These are phyloP conservation scores for Tylopilus sp. DNA, from an alignment of 768 basidiomycete genomes.

Conservation along the genomic window DNA sequence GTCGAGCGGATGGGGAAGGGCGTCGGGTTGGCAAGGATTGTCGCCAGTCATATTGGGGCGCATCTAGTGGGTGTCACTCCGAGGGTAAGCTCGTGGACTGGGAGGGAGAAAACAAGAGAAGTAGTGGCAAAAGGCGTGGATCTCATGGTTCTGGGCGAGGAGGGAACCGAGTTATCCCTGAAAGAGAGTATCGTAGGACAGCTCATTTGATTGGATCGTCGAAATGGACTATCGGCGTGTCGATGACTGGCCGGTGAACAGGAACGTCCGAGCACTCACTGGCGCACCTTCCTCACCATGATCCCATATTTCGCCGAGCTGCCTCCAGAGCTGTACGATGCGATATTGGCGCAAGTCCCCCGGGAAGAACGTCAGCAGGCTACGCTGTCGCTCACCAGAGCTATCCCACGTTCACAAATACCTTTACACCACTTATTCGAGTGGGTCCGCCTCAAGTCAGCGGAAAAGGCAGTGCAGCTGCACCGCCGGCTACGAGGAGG, in stretches of 20 bases:
- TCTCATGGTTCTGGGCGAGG: constrained; percentile 36
- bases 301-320: constrained; percentile 33
- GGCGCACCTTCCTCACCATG: constrained; percentile 12
- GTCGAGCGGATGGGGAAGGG: constrained; percentile 23
- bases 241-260: not conserved
- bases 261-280: not conserved
- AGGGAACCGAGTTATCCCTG: constrained; percentile 25
- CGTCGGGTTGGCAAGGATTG: constrained; percentile 31
- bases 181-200: constrained; percentile 29
- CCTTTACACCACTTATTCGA: constrained; percentile 56
- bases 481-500: constrained; percentile 49
- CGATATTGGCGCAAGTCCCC: constrained; percentile 53
- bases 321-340: constrained; percentile 65
- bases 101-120: constrained; percentile 42
- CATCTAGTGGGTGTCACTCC: constrained; percentile 54
- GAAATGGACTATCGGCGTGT: not conserved
- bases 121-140: constrained; percentile 50
- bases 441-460: constrained; percentile 46
- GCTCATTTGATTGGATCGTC: constrained; percentile 11
- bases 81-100: constrained; percentile 45
- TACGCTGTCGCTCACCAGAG: constrained; percentile 55
- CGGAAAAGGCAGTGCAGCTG: constrained; percentile 54
- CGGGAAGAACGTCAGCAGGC: constrained; percentile 46
- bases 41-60: constrained; percentile 48
- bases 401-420: constrained; percentile 59